Evolutionary conservation across 2,329 filamentous ascomycete species (phyloP).

Genomic region (Xylaria sp.): DNA sequence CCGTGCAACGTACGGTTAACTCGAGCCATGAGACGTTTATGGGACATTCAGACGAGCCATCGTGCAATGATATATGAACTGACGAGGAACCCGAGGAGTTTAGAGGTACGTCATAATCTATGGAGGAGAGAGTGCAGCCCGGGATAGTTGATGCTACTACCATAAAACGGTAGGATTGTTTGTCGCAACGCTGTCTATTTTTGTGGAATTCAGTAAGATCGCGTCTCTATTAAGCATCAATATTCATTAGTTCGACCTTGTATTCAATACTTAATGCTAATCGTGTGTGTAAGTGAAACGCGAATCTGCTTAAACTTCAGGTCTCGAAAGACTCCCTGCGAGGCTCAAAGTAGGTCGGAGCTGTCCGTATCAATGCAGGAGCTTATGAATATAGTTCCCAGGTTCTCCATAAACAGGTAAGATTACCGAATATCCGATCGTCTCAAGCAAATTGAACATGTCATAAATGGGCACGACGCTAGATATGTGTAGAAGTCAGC

Average conservation of each 20-base stretch:
- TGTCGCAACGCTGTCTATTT: no score
- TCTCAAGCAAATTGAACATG: no score
- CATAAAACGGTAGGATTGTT: not conserved
- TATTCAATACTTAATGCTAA: not conserved
- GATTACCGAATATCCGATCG: no score
- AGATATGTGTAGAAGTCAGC: no score
- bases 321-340: not conserved
- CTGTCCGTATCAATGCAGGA: no score
- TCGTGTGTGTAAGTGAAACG: no score
- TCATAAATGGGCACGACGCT: no score
- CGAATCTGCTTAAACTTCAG: no score
- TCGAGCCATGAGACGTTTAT: not conserved
- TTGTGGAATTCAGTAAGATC: not conserved
- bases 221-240: not conserved
- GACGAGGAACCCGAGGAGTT: conserved; percentile 1
- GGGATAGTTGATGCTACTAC: not conserved
- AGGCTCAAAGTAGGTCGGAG: no score
- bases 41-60: not conserved
- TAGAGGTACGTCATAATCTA: not conserved
- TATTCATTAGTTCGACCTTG: not conserved
- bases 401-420: no score
- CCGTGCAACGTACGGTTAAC: not conserved
- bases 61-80: not conserved
- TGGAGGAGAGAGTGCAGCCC: not conserved
- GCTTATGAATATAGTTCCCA: no score